phyloP scores from a whole-genome alignment of 768 basidiomycete genomes.

The Cyathus striatus region DNA sequence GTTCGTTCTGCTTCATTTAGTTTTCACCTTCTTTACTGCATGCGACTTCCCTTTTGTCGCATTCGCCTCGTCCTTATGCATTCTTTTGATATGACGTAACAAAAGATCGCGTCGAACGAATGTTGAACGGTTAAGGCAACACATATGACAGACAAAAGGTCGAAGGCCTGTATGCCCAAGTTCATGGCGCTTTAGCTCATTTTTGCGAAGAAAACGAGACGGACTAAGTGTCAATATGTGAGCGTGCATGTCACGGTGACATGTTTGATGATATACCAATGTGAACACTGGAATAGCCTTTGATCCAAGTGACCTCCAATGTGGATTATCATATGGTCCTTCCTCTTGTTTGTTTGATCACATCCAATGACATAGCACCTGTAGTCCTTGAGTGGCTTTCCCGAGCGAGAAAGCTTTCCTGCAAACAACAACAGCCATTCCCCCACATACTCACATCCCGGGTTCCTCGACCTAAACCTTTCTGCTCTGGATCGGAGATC shows the following conservation, averaged over 20 bases:
- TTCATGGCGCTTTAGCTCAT: slow-evolving; percentile 76
- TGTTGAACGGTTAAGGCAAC: slow-evolving; percentile 37
- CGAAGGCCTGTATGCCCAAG: slow-evolving; percentile 54
- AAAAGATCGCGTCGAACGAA: slow-evolving; percentile 69
- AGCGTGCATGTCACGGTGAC: no score
- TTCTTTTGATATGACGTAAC: slow-evolving; percentile 57
- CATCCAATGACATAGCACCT: slow-evolving; percentile 68
- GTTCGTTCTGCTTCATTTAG: background rate
- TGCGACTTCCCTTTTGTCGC: background rate
- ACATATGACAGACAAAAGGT: slow-evolving; percentile 56
- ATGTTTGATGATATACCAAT: slow-evolving; percentile 44
- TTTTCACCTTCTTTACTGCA: background rate
- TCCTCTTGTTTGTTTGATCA: slow-evolving; percentile 61
- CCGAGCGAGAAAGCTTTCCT: slow-evolving; percentile 55
- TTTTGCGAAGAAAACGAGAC: slow-evolving; percentile 64
- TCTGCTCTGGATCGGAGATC: slow-evolving; percentile 53
- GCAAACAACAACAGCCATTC: slow-evolving; percentile 64
- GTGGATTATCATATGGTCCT: slow-evolving; percentile 73
- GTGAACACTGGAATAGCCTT: slow-evolving; percentile 56
- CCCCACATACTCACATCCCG: slow-evolving; percentile 56
- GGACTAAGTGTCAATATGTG: slow-evolving; percentile 29
- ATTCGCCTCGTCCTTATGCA: slow-evolving; percentile 37
- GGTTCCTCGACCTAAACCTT: slow-evolving; percentile 47
- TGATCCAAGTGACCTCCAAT: slow-evolving; percentile 70
- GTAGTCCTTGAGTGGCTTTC: slow-evolving; percentile 54